A percentile compares a stretch with the other conserved stretches of the same genome.
phyloP scores from a whole-genome alignment of 768 basidiomycete species.

The Boletus eberwhitei region DNA sequence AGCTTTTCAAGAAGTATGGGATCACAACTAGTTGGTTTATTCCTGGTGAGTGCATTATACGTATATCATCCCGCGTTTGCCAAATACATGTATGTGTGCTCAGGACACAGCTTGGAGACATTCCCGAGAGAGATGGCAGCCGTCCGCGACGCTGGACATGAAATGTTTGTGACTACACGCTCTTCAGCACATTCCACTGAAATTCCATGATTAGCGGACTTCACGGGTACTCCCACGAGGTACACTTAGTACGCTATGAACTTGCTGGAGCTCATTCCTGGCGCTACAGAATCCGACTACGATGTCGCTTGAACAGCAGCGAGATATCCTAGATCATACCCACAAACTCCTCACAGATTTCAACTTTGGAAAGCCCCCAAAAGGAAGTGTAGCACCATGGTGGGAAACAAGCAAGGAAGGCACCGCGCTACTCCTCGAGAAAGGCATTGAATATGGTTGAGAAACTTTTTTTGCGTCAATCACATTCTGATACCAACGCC shows the following conservation, averaged over 20 bases:
- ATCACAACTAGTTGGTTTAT: constrained; percentile 75
- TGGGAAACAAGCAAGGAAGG: constrained; percentile 76
- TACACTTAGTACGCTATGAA: constrained; percentile 4
- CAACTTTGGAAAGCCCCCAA: constrained; percentile 55
- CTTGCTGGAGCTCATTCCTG: neutral
- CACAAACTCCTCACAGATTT: constrained; percentile 63
- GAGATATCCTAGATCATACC: constrained; percentile 66
- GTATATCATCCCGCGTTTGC: neutral
- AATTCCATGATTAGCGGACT: constrained; percentile 43
- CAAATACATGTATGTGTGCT: neutral
- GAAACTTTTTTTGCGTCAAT: neutral
- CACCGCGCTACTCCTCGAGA: constrained; percentile 58
- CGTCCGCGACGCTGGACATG: constrained; percentile 70
- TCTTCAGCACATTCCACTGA: neutral
- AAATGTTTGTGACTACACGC: constrained; percentile 42
- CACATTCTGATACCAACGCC: constrained; percentile 4
- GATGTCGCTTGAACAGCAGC: constrained; percentile 64
- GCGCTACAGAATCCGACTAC: constrained; percentile 50
- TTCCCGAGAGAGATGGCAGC: constrained; percentile 69
- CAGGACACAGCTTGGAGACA: constrained; percentile 71
- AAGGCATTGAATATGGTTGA: constrained; percentile 71
- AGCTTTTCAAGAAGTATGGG: constrained; percentile 68
- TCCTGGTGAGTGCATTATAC: constrained; percentile 41
- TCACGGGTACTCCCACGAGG: constrained; percentile 73
- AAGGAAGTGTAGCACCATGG: constrained; percentile 72